Conservation (phyloP, 805 yeast species). For the Candida sakaeoensis region DNA sequence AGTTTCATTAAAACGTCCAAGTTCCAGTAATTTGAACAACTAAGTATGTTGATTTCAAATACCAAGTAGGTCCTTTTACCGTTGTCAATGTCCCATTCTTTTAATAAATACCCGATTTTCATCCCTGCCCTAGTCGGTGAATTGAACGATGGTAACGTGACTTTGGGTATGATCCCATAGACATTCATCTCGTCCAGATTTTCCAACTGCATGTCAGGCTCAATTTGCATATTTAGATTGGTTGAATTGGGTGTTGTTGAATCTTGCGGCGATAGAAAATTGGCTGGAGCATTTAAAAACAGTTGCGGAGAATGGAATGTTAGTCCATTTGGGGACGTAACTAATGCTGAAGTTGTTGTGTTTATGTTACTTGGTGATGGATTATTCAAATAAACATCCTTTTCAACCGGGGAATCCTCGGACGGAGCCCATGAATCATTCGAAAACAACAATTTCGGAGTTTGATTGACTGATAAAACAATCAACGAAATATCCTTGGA, state of each 20-base stretch:
- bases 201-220: conserved; percentile 31
- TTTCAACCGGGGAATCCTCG: conserved; percentile 4
- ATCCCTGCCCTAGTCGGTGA: conserved; percentile 69
- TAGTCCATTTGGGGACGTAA: conserved; percentile 30
- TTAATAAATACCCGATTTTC: conserved; percentile 64
- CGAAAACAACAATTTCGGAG: conserved; percentile 44
- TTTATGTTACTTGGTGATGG: conserved; percentile 21
- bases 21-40: conserved; percentile 69
- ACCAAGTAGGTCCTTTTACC: conserved; percentile 22
- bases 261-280: conserved; percentile 28
- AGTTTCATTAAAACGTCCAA: conserved; percentile 51
- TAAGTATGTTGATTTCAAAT: conserved; percentile 64
- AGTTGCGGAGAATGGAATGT: conserved; percentile 37
- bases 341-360: conserved; percentile 14
- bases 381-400: conserved; percentile 10
- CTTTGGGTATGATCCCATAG: conserved; percentile 55
- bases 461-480: conserved; percentile 63
- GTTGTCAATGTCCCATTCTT: conserved; percentile 21
- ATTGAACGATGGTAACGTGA: conserved; percentile 63
- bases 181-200: conserved; percentile 47
- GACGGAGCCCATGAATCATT: conserved; percentile 10
- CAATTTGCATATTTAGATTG: not conserved
- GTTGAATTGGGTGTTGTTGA: conserved; percentile 6
- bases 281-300: conserved; percentile 29
- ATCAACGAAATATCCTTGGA: conserved; percentile 56